Evolutionary conservation across 441 rosid genomes (phyloP).

Genomic region (Pelargonium myrrhifolium): DNA sequence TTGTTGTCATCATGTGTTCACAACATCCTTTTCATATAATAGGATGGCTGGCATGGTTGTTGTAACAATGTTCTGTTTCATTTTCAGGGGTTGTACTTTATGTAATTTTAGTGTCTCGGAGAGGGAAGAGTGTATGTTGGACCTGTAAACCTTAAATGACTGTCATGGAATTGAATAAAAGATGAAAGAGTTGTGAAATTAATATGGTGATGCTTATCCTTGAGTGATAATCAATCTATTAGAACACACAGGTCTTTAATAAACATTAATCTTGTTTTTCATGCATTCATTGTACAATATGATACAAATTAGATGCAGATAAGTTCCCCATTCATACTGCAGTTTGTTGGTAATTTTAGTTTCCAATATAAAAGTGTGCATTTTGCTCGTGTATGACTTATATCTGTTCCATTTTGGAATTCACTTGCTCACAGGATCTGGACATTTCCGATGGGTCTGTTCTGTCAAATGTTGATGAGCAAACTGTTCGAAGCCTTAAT

Average conservation of each 20-base stretch:
- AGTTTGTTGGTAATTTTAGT: background rate
- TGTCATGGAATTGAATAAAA: background rate
- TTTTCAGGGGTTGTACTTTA: background rate
- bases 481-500: constrained; percentile 90
- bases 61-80: background rate
- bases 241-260: background rate
- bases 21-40: background rate
- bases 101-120: background rate
- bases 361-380: background rate
- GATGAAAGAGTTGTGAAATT: background rate
- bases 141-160: background rate
- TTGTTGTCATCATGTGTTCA: background rate
- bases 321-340: background rate
- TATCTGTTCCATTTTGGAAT: background rate
- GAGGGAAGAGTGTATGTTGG: background rate
- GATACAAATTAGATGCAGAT: background rate
- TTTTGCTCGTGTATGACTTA: background rate
- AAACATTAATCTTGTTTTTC: background rate
- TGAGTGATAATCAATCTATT: background rate
- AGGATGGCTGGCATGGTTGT: background rate
- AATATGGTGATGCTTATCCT: background rate
- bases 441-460: constrained; percentile 73
- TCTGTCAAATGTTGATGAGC: constrained; percentile 68
- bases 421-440: constrained; percentile 47
- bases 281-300: background rate